A percentile compares a stretch with the other conserved stretches of the same genome.
phyloP scores from a whole-genome alignment of 1,139 yeast genomes.

The Yamadazyma mexicana region DNA sequence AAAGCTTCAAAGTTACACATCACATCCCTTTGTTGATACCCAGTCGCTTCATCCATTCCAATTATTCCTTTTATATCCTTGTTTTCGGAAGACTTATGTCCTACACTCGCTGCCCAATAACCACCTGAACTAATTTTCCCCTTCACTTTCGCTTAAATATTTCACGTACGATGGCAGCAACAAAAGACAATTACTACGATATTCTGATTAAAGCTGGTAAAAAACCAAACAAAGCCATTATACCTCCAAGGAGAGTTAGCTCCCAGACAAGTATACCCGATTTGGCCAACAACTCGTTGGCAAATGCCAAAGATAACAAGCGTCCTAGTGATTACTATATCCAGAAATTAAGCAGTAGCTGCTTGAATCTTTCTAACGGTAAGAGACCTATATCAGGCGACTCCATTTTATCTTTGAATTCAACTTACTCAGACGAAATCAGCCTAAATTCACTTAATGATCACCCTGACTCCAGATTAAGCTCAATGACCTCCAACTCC shows the following conservation, averaged over 20 bases:
- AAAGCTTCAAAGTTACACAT: not conserved
- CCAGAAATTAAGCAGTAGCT: conserved; percentile 26
- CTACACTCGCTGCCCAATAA: not conserved
- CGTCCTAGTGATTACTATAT: conserved; percentile 48
- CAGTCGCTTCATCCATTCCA: no score
- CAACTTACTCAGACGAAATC: conserved; percentile 37
- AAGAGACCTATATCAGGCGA: conserved; percentile 35
- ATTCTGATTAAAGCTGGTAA: conserved; percentile 21
- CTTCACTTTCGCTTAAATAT: conserved; percentile 1
- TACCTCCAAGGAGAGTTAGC: conserved; percentile 14
- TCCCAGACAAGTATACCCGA: conserved; percentile 15
- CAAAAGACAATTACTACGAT: conserved; percentile 28
- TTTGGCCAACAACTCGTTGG: not conserved
- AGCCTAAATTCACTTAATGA: conserved; percentile 40
- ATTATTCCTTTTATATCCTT: no score
- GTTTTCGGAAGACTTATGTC: not conserved
- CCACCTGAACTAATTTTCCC: not conserved
- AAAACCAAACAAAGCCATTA: conserved; percentile 10
- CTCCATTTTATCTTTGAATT: conserved; percentile 36
- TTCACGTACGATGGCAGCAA: conserved; percentile 1
- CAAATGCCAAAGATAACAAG: conserved; percentile 17
- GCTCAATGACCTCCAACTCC: conserved; percentile 37
- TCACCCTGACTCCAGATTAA: conserved; percentile 35
- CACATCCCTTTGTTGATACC: not conserved
- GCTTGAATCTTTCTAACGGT: conserved; percentile 12